phyloP scores from a whole-genome alignment of 2,329 filamentous ascomycete genomes.

The Fusarium albidum region DNA sequence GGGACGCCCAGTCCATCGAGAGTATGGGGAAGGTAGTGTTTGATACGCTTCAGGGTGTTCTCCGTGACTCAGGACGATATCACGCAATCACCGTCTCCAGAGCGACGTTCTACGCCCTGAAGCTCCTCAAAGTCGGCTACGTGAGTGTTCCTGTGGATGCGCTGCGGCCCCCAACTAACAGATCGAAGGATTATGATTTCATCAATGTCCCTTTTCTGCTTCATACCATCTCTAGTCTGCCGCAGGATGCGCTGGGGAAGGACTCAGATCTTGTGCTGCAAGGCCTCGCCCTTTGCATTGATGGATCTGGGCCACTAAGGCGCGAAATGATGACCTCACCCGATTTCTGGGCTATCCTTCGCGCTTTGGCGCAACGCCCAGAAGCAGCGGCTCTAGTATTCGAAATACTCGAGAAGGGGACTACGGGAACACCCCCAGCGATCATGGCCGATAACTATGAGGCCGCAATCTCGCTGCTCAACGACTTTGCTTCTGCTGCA shows the following conservation, averaged over 20 bases:
- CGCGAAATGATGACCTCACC: constrained; percentile 96
- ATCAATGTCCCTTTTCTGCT: constrained; percentile 91
- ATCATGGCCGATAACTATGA: constrained; percentile 98
- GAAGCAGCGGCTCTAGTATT: constrained; percentile 83
- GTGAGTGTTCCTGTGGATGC: constrained; percentile 59
- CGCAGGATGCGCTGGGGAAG: constrained; percentile 78
- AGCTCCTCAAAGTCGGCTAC: constrained; percentile 83
- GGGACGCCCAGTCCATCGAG: constrained; percentile 76
- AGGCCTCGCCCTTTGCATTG: constrained; percentile 82
- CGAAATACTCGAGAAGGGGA: constrained; percentile 81
- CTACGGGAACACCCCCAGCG: constrained; percentile 77
- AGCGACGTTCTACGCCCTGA: constrained; percentile 86
- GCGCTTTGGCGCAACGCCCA: constrained; percentile 73
- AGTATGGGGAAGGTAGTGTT: constrained; percentile 81
- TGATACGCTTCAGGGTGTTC: constrained; percentile 79
- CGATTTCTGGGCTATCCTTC: constrained; percentile 94
- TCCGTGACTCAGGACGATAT: constrained; percentile 80
- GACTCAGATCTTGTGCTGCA: constrained; percentile 79
- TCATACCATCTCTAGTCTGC: constrained; percentile 89
- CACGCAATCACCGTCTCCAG: constrained; percentile 87
- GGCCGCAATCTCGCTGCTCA: constrained; percentile 81
- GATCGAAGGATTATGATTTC: constrained; percentile 79
- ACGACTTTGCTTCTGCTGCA: constrained; percentile 87
- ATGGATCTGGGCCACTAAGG: constrained; percentile 77
- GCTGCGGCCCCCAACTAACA: constrained; percentile 29